A percentile compares a stretch with the other conserved stretches of the same genome.
These are phyloP conservation scores for Cichorium intybus DNA, from an alignment of 140 eudicot genomes.

Conservation along the genomic window DNA sequence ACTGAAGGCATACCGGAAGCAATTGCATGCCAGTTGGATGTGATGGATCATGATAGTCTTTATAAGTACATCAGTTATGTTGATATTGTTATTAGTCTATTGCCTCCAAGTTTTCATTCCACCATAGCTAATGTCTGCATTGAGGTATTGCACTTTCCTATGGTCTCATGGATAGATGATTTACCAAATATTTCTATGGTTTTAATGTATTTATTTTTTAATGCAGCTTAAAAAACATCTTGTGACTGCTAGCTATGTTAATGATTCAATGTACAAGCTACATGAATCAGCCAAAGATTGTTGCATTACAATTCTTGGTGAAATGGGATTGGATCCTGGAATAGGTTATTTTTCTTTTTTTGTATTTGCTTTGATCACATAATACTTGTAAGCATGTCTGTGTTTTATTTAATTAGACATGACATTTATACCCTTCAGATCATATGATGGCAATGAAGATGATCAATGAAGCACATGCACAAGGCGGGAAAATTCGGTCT, in stretches of 20 bases:
- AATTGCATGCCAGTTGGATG: slow-evolving; percentile 75
- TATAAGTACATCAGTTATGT: slow-evolving; percentile 57
- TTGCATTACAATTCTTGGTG: slow-evolving; percentile 87
- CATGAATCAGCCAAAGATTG: slow-evolving; percentile 74
- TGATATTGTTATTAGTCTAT: slow-evolving; percentile 87
- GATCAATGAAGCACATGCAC: slow-evolving; percentile 77
- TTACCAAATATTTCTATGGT: neutral
- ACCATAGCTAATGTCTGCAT: slow-evolving; percentile 79
- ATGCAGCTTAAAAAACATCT: slow-evolving; percentile 89
- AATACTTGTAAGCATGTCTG: neutral
- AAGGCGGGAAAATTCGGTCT: slow-evolving; percentile 78
- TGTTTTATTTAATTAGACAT: neutral
- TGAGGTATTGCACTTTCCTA: slow-evolving; percentile 48
- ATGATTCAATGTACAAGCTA: slow-evolving; percentile 70
- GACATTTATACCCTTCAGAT: slow-evolving; percentile 49
- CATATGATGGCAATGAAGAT: slow-evolving; percentile 99
- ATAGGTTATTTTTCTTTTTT: slow-evolving; percentile 51
- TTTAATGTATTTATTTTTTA: slow-evolving; percentile 18
- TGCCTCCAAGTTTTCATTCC: slow-evolving; percentile 85
- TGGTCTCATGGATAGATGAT: neutral
- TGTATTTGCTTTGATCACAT: neutral
- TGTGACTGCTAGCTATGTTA: slow-evolving; percentile 93
- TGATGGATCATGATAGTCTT: slow-evolving; percentile 58
- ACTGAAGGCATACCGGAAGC: slow-evolving; percentile 80
- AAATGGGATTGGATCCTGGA: slow-evolving; percentile 99